Evolutionary conservation across 2,329 filamentous ascomycete genomes (phyloP).

Genomic region (Amylocarpus encephaloides): DNA sequence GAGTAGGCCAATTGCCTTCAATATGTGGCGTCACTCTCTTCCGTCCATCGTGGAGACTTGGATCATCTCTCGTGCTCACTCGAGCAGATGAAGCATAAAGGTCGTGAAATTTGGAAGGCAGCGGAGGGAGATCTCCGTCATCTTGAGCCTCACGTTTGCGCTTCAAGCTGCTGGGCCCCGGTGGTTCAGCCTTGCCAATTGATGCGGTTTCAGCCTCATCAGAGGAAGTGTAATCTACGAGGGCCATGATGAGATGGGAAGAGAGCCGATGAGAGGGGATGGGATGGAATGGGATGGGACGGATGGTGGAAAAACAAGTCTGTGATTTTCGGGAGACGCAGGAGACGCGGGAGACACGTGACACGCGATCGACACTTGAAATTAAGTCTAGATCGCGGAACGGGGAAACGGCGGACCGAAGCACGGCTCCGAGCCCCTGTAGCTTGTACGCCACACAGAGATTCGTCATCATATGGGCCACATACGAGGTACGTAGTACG

Average conservation of each 20-base stretch:
- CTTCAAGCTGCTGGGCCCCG: slow-evolving; percentile 26
- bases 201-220: slow-evolving; percentile 31
- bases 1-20: slow-evolving; percentile 85
- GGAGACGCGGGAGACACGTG: no score
- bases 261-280: no score
- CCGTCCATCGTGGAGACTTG: slow-evolving; percentile 76
- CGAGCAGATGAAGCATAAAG: slow-evolving; percentile 80
- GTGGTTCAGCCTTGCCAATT: neutral
- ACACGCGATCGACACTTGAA: no score
- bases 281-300: no score
- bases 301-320: neutral
- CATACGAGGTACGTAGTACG: no score
- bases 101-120: slow-evolving; percentile 78
- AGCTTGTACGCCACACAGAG: neutral
- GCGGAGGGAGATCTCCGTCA: slow-evolving; percentile 51
- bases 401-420: no score
- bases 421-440: neutral
- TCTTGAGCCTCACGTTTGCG: slow-evolving; percentile 27
- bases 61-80: slow-evolving; percentile 73
- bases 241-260: slow-evolving; percentile 47
- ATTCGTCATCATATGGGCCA: neutral
- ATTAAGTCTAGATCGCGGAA: no score
- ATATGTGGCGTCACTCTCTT: slow-evolving; percentile 78
- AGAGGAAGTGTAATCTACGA: slow-evolving; percentile 61
- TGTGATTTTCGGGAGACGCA: no score